Percentiles rank a stretch among this genome's conserved stretches.
Evolutionary conservation across 2,329 filamentous ascomycete species (phyloP).

Genomic region (Gnomoniopsis sp.): DNA sequence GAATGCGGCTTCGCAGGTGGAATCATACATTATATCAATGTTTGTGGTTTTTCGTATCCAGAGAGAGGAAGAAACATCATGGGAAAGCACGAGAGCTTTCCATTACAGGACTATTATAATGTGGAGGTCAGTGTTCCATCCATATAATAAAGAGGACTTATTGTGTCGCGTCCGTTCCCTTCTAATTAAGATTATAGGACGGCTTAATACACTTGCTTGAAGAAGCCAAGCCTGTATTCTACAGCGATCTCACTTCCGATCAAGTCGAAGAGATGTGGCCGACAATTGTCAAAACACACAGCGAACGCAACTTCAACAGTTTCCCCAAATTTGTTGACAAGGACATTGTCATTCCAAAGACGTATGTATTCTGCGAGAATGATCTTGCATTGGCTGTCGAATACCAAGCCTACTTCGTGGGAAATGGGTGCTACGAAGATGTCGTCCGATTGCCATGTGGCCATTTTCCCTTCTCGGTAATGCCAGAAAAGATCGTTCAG

Average conservation of each 20-base stretch:
- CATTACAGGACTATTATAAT: constrained; percentile 1
- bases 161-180: background rate
- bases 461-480: constrained; percentile 6
- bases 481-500: constrained; percentile 4
- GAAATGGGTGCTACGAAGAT: constrained; percentile 3
- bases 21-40: constrained; percentile 8
- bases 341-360: constrained; percentile 9
- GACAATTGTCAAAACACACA: constrained; percentile 5
- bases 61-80: constrained; percentile 5
- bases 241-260: constrained; percentile 1
- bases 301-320: constrained; percentile 7
- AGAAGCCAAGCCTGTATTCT: background rate
- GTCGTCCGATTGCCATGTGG: constrained; percentile 8
- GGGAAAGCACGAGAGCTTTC: background rate
- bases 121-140: background rate
- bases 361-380: constrained; percentile 9
- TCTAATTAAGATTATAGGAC: background rate
- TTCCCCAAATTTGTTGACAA: constrained; percentile 6
- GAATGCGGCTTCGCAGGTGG: constrained; percentile 9
- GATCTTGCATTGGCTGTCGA: constrained; percentile 1
- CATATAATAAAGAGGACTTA: background rate
- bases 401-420: constrained; percentile 10
- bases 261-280: background rate
- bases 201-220: constrained; percentile 13
- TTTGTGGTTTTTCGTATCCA: constrained; percentile 10